Evolutionary conservation across 306 rosid genomes (phyloP).

Genomic region (Astragalus glycyphyllos): DNA sequence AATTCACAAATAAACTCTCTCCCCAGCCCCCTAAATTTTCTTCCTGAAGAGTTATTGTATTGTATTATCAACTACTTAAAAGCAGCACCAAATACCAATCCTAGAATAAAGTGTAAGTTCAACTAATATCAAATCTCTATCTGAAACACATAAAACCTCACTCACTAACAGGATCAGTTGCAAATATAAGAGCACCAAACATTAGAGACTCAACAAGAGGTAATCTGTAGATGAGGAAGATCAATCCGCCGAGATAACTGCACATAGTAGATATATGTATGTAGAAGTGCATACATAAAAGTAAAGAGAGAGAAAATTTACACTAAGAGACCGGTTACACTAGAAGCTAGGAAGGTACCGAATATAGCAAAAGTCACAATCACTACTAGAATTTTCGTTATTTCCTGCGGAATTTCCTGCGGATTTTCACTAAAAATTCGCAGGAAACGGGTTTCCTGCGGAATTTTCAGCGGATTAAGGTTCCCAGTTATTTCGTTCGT

Average conservation of each 20-base stretch:
- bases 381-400: too few species aligned
- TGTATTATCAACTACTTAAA: slow-evolving; percentile 5
- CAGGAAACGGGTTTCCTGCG: too few species aligned
- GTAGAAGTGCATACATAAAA: too few species aligned
- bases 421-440: too few species aligned
- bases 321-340: slow-evolving; percentile 92
- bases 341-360: slow-evolving; percentile 87
- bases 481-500: too few species aligned
- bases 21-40: neutral
- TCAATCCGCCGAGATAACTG: slow-evolving; percentile 95
- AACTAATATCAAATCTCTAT: slow-evolving; percentile 10
- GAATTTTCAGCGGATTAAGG: too few species aligned
- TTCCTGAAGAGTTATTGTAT: neutral
- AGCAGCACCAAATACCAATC: neutral
- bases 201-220: slow-evolving; percentile 97
- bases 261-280: slow-evolving; percentile 27
- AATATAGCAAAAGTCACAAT: slow-evolving; percentile 91
- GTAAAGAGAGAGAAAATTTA: slow-evolving; percentile 45
- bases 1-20: slow-evolving; percentile 1
- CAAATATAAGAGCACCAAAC: slow-evolving; percentile 99
- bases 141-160: neutral
- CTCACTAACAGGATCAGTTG: slow-evolving; percentile 85
- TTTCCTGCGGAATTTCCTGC: too few species aligned
- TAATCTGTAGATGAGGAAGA: slow-evolving; percentile 83
- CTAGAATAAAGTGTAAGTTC: neutral